phyloP scores from a whole-genome alignment of 2,329 filamentous ascomycete species.

The Pestalotiopsis sp. region DNA sequence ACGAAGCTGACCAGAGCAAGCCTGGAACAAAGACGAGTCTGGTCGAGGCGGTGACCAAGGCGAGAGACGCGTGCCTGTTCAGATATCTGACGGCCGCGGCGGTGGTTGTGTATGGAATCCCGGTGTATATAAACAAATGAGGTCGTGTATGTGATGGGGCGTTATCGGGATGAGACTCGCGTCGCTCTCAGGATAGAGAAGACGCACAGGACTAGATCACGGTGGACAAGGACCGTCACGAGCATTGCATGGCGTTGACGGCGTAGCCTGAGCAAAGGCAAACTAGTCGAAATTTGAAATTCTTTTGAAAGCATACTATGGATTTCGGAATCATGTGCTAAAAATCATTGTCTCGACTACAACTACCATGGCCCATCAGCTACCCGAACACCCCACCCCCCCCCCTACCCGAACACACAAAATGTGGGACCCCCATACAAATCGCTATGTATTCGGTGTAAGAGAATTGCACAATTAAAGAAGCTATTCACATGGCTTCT shows the following conservation, averaged over 20 bases:
- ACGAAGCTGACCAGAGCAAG: slow-evolving; percentile 21
- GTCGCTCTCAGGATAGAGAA: background rate
- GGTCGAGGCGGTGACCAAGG: slow-evolving; percentile 77
- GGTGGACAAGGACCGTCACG: background rate
- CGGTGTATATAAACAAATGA: slow-evolving; percentile 68
- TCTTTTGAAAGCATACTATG: background rate
- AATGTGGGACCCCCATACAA: too few relatives aligned
- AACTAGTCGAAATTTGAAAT: background rate
- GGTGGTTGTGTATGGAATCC: slow-evolving; percentile 92
- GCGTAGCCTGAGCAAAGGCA: background rate
- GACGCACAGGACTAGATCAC: background rate
- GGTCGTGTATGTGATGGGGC: background rate
- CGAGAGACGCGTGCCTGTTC: slow-evolving; percentile 79
- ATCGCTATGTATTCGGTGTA: too few relatives aligned
- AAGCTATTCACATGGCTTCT: too few relatives aligned
- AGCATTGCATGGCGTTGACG: background rate
- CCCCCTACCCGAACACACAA: too few relatives aligned
- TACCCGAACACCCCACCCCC: too few relatives aligned
- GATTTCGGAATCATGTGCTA: background rate
- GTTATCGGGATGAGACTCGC: background rate
- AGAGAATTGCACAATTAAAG: too few relatives aligned
- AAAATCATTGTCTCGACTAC: too few relatives aligned
- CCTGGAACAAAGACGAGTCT: slow-evolving; percentile 52
- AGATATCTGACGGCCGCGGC: slow-evolving; percentile 91
- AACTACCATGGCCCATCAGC: too few relatives aligned